phyloP scores from a whole-genome alignment of 257 asterid genomes.

The Jaltomata sinuosa region DNA sequence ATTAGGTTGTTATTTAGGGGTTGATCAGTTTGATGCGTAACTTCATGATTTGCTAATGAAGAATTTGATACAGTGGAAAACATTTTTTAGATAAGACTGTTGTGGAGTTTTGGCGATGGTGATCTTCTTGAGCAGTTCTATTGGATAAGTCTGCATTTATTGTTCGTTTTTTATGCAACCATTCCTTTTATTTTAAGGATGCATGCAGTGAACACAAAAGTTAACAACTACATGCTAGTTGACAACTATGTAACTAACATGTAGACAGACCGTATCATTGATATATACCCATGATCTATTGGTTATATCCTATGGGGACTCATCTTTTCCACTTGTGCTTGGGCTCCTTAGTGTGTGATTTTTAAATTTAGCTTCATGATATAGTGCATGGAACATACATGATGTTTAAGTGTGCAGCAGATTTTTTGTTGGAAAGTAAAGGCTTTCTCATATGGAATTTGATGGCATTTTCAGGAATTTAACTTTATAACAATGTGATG shows the following conservation, averaged over 20 bases:
- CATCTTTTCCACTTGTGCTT: neutral
- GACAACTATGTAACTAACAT: neutral
- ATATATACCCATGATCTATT: neutral
- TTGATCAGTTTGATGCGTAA: neutral
- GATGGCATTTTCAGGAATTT: neutral
- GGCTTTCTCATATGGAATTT: neutral
- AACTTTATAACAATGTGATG: neutral
- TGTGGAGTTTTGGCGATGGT: neutral
- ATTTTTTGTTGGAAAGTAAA: neutral
- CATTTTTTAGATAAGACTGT: neutral
- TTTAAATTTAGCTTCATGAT: neutral
- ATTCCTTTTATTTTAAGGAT: neutral
- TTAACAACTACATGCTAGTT: neutral
- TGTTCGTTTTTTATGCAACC: neutral
- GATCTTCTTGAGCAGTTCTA: neutral
- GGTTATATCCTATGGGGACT: neutral
- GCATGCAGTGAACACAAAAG: neutral
- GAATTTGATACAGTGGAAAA: neutral
- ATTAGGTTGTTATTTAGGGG: no score
- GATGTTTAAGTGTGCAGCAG: neutral
- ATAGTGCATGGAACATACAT: neutral
- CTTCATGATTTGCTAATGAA: neutral
- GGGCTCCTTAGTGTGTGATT: neutral
- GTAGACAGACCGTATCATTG: neutral
- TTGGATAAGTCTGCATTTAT: neutral